Evolutionary conservation across 2,329 filamentous ascomycete genomes (phyloP).

Genomic region (Penicillium sp.): DNA sequence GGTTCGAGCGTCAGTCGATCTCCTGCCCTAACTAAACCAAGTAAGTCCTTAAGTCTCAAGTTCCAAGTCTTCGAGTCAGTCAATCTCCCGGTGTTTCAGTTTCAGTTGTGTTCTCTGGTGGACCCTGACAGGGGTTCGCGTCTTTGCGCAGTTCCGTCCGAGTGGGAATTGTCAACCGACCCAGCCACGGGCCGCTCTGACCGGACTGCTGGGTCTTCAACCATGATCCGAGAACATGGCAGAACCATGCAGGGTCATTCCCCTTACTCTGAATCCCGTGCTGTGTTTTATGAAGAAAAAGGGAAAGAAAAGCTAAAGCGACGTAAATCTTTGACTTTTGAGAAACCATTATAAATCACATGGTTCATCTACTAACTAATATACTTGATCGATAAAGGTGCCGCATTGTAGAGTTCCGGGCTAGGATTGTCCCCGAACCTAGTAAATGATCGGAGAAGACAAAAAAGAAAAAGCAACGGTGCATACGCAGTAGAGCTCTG

Average conservation of each 20-base stretch:
- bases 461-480: background rate
- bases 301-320: background rate
- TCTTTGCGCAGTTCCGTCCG: constrained; percentile 18
- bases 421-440: constrained; percentile 7
- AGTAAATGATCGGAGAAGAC: background rate
- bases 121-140: background rate
- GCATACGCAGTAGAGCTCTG: constrained; percentile 3
- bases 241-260: constrained; percentile 9
- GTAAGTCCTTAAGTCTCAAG: background rate
- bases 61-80: constrained; percentile 7
- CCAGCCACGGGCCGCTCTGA: constrained; percentile 17
- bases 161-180: constrained; percentile 25
- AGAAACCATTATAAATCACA: background rate
- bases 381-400: constrained; percentile 8
- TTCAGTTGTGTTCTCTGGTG: background rate
- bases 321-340: background rate
- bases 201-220: too few relatives aligned
- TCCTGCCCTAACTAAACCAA: background rate
- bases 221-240: constrained; percentile 1
- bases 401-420: background rate
- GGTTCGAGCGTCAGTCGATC: constrained; percentile 8
- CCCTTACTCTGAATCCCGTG: background rate
- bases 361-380: constrained; percentile 3
- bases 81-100: background rate
- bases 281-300: too few relatives aligned